Evolutionary conservation across 345 rosid species (phyloP).

Genomic region (Citrus glauca): DNA sequence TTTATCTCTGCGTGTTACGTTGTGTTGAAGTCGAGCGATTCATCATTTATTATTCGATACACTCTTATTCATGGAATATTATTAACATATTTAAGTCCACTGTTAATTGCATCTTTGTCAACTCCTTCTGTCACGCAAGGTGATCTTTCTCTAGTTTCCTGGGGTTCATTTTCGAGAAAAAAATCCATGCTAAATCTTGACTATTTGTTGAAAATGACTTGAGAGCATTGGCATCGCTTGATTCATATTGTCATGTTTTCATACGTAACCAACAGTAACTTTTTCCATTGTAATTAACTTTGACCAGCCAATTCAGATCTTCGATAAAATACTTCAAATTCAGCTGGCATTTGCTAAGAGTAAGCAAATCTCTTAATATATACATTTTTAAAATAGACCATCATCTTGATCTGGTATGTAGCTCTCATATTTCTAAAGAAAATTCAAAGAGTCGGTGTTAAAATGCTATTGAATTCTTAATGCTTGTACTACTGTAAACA

Average conservation of each 20-base stretch:
- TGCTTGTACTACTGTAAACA: too few relatives aligned
- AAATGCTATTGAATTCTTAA: too few relatives aligned
- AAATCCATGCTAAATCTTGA: conserved; percentile 15
- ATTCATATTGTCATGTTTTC: not conserved
- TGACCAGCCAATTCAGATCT: too few relatives aligned
- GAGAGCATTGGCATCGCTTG: too few relatives aligned
- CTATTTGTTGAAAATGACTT: not conserved
- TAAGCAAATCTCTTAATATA: not conserved
- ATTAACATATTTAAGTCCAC: conserved; percentile 14
- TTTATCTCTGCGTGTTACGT: not conserved
- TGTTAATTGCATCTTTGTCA: conserved; percentile 27
- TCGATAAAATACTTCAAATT: not conserved
- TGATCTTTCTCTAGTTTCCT: not conserved
- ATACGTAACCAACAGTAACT: not conserved
- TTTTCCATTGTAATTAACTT: not conserved
- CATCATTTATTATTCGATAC: not conserved
- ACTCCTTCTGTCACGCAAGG: conserved; percentile 21
- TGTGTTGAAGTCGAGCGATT: conserved; percentile 9
- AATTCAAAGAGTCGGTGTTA: too few relatives aligned
- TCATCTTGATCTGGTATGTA: not conserved
- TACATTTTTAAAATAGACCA: too few relatives aligned
- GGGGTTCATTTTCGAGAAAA: not conserved
- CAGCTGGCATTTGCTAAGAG: not conserved
- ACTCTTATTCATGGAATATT: conserved; percentile 20
- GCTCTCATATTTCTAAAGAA: too few relatives aligned